Conservation (phyloP, 1,284 basidiomycete genomes). For the Coniferiporia weirii region DNA sequence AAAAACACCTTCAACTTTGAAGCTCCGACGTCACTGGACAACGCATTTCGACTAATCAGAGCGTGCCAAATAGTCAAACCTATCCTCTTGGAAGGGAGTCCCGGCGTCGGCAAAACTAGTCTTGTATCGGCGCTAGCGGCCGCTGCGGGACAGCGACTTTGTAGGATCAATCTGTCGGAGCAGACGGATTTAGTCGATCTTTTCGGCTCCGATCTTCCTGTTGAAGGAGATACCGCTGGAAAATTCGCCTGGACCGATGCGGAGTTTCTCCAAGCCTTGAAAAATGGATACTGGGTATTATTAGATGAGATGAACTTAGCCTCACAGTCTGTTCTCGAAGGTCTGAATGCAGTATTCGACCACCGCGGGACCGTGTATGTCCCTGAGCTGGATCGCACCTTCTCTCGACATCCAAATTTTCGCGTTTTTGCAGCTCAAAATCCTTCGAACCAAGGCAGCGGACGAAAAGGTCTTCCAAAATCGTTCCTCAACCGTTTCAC, state of each 20-base stretch:
- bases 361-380: constrained; percentile 95
- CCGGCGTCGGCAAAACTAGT: constrained; percentile 99
- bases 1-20: constrained; percentile 71
- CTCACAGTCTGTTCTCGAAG: constrained; percentile 94
- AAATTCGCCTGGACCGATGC: constrained; percentile 98
- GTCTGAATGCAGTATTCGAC: constrained; percentile 94
- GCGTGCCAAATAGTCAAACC: constrained; percentile 91
- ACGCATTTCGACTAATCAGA: constrained; percentile 86
- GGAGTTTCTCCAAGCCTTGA: constrained; percentile 90
- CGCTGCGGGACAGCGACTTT: constrained; percentile 73
- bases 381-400: constrained; percentile 90
- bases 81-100: constrained; percentile 94
- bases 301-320: constrained; percentile 99
- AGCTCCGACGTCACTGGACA: constrained; percentile 86
- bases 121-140: constrained; percentile 86
- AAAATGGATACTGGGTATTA: constrained; percentile 93
- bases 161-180: constrained; percentile 98
- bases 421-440: constrained; percentile 98
- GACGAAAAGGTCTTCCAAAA: constrained; percentile 94
- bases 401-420: constrained; percentile 86
- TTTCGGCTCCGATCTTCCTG: constrained; percentile 94
- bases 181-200: constrained; percentile 97
- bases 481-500: constrained; percentile 98
- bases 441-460: constrained; percentile 93
- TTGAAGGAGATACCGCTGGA: constrained; percentile 86